These are phyloP conservation scores for Heliamphora exappendiculata DNA, from an alignment of 148 eudicot genomes.

Conservation along the genomic window DNA sequence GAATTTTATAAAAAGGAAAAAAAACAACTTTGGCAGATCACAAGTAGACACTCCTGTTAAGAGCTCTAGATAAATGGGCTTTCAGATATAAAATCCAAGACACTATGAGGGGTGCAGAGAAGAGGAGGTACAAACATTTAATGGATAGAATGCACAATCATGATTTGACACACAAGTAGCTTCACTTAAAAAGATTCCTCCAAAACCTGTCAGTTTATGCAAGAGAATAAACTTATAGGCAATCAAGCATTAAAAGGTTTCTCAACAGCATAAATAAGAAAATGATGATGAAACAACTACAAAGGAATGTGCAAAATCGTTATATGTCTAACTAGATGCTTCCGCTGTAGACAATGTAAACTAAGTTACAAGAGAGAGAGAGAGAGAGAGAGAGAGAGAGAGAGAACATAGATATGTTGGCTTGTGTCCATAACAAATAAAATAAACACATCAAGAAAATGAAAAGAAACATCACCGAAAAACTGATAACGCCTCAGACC, in stretches of 20 bases:
- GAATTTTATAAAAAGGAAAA: too few relatives aligned
- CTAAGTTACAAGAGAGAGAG: background rate
- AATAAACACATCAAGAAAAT: background rate
- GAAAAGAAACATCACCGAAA: constrained; percentile 38
- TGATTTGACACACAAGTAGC: background rate
- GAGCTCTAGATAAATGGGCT: background rate
- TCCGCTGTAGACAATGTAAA: background rate
- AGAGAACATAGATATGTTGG: background rate
- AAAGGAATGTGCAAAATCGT: background rate
- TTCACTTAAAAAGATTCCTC: background rate
- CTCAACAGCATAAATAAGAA: background rate
- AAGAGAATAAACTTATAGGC: too few relatives aligned
- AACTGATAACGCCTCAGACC: constrained; percentile 50
- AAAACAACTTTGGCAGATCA: background rate
- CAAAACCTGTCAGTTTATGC: background rate
- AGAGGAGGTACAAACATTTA: background rate
- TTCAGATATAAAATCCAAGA: background rate
- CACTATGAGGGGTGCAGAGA: background rate
- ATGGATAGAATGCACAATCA: background rate
- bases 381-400: background rate
- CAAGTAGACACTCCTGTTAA: background rate
- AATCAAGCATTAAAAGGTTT: background rate
- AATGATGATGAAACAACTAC: background rate
- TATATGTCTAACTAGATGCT: background rate
- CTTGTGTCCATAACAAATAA: too few relatives aligned